Evolutionary conservation across 495 filamentous ascomycete species (phyloP), one percentile per base, ranked within the genome.

Genomic region (Trichoderma virens): DNA sequence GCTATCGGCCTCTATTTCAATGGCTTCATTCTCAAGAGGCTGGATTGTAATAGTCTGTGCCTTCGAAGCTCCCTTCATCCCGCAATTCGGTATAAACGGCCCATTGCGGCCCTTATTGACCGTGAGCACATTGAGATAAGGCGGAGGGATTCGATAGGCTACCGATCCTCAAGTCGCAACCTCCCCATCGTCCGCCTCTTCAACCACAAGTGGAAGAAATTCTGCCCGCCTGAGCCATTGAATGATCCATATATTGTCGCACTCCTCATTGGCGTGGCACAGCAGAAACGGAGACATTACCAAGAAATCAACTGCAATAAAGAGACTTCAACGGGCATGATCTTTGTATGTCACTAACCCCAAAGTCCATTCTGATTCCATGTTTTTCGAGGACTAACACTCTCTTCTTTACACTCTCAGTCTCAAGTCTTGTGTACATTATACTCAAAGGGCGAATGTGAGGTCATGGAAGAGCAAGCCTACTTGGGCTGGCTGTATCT

Each of bases 151-250:
- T 9, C 20, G 1, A 7, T 54, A 18, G 20, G 47, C 2, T 18
- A 54, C 5, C 11, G 23, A 28, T 54, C 20, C 20, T 6, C 20
- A 7, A 5, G 27, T 18, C 14, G 23, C 20, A 54, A 28, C 7
- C 25, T 7, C 47, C 47, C 20, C 47, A 54, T 27, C 11, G 25
- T 9, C 6, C 23, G 25, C 2, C 47, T 54, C 47, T 54, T 27
- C 23, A 9, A 64, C 39, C 65, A 23, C 27, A 59, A 62, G 32
- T 43, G 60, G 23, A 60, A 60, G 31, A 47, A 32, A 14, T 27
- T 54, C 47, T 27, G 11, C 6, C 47, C 47, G 23, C 20, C 25
- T 3, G 23, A 54, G 4, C 47, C 47, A 18, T 54, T 54, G 8
- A 6, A 54, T 27, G 47, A 54, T 28, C 47, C 47, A 54, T 54